Conservation (phyloP, 1,284 basidiomycete species). For the Cryptococcus jaspeensis region DNA sequence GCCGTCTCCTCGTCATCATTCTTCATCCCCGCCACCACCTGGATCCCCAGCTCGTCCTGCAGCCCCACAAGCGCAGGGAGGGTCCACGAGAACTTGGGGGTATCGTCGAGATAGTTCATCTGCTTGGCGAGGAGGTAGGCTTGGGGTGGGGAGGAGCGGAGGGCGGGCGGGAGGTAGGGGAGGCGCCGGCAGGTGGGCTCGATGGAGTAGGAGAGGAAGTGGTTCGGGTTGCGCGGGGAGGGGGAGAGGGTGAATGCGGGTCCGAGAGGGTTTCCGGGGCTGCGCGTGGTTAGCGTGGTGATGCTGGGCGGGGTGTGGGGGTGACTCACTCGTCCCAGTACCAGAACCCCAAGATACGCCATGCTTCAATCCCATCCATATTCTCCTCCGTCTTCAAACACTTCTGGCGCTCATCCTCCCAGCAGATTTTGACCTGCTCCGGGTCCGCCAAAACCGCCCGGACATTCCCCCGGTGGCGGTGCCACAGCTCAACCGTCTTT, state of each 20-base stretch:
- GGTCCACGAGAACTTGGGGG: slow-evolving; percentile 32
- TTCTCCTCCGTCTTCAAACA: slow-evolving; percentile 35
- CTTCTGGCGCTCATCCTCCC: slow-evolving; percentile 16
- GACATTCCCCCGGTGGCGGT: slow-evolving; percentile 30
- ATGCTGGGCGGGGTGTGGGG: background rate
- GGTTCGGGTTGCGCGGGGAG: slow-evolving; percentile 37
- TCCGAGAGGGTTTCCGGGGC: slow-evolving; percentile 45
- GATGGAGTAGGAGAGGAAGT: slow-evolving; percentile 51
- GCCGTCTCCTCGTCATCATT: slow-evolving; percentile 25
- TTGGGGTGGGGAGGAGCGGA: slow-evolving; percentile 30
- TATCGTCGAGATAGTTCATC: slow-evolving; percentile 26
- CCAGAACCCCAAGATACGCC: slow-evolving; percentile 47
- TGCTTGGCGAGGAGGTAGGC: slow-evolving; percentile 50
- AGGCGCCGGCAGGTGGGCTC: slow-evolving; percentile 42
- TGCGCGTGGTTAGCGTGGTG: slow-evolving; percentile 3
- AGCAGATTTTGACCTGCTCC: slow-evolving; percentile 33
- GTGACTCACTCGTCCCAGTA: slow-evolving; percentile 48
- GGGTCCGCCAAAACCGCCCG: slow-evolving; percentile 36
- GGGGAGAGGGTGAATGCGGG: slow-evolving; percentile 49
- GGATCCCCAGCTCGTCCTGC: slow-evolving; percentile 18
- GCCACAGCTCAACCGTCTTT: slow-evolving; percentile 34
- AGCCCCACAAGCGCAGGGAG: slow-evolving; percentile 21
- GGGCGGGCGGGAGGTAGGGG: slow-evolving; percentile 18
- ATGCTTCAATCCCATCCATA: slow-evolving; percentile 43
- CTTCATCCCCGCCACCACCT: slow-evolving; percentile 28